Evolutionary conservation across 495 filamentous ascomycete genomes (phyloP).

Genomic region (Trichodelitschia bisporula): DNA sequence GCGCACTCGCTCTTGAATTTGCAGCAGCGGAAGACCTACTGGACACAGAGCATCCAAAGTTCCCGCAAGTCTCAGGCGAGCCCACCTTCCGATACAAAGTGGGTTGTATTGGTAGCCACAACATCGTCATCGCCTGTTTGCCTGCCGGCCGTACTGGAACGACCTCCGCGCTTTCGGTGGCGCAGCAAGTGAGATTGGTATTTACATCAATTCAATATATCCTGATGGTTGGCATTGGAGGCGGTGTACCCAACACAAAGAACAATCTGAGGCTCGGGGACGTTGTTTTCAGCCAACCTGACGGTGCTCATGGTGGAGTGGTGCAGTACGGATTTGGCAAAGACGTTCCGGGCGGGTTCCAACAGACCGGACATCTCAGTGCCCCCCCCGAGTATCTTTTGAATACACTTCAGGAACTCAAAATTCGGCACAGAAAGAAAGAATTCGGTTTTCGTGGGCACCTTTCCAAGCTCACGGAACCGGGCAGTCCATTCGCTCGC

Average conservation of each 20-base stretch:
- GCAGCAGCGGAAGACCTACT: slow-evolving; percentile 6
- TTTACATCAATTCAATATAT: slow-evolving; percentile 19
- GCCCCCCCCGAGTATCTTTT: slow-evolving; percentile 11
- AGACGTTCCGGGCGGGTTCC: slow-evolving; percentile 4
- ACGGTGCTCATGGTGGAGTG: slow-evolving; percentile 10
- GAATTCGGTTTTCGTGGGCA: slow-evolving; percentile 2
- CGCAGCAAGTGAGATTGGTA: slow-evolving; percentile 14
- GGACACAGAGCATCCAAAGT: slow-evolving; percentile 6
- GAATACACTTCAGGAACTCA: slow-evolving; percentile 5
- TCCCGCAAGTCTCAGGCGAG: slow-evolving; percentile 2
- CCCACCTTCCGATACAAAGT: slow-evolving; percentile 6
- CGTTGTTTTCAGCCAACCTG: slow-evolving; percentile 17
- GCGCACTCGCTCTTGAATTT: too few species aligned
- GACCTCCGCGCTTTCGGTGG: slow-evolving; percentile 12
- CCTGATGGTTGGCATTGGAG: slow-evolving; percentile 25
- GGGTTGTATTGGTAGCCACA: slow-evolving; percentile 5
- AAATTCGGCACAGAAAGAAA: slow-evolving; percentile 5
- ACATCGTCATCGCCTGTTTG: slow-evolving; percentile 15
- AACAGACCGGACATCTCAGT: slow-evolving; percentile 9
- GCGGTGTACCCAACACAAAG: slow-evolving; percentile 15
- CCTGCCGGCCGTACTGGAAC: slow-evolving; percentile 18
- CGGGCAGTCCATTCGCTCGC: too few species aligned
- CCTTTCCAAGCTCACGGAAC: slow-evolving; percentile 3
- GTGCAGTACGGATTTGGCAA: slow-evolving; percentile 17
- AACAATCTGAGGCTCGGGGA: slow-evolving; percentile 22